A percentile compares a stretch with the other conserved stretches of the same genome.
These are phyloP conservation scores for Fusarium poae DNA, from an alignment of 2,329 filamentous ascomycete species.

Conservation along the genomic window DNA sequence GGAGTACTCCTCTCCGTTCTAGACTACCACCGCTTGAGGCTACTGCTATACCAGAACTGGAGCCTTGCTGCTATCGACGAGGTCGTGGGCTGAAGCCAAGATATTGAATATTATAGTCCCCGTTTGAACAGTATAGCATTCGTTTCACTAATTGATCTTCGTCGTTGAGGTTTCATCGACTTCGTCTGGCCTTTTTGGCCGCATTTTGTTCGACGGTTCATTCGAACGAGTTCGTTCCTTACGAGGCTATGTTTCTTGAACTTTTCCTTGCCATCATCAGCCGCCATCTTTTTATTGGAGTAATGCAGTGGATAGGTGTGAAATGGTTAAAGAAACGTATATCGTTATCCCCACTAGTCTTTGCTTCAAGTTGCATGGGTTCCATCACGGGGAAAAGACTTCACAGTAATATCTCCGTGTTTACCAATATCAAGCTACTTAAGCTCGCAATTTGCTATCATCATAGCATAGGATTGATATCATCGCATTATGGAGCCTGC, in stretches of 20 bases:
- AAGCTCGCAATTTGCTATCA: not conserved
- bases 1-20: constrained; percentile 29
- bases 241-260: not conserved
- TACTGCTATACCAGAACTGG: constrained; percentile 1
- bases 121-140: constrained; percentile 21
- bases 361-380: not conserved
- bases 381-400: not conserved
- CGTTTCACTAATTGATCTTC: constrained; percentile 33
- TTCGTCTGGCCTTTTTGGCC: not conserved
- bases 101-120: constrained; percentile 23
- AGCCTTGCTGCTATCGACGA: not conserved
- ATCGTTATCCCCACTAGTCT: not conserved
- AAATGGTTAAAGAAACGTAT: not conserved
- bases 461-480: not conserved
- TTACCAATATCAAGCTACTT: not conserved
- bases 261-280: not conserved
- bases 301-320: not conserved
- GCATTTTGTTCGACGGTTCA: not conserved
- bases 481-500: constrained; percentile 5
- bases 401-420: not conserved
- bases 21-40: constrained; percentile 1
- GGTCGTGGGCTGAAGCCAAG: constrained; percentile 16
- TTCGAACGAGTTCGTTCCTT: not conserved
- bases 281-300: not conserved
- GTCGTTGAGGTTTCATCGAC: constrained; percentile 29